A percentile compares a stretch with the other conserved stretches of the same genome.
Conservation (phyloP, 2,329 filamentous ascomycete genomes). For the Trichoderma sp. region DNA sequence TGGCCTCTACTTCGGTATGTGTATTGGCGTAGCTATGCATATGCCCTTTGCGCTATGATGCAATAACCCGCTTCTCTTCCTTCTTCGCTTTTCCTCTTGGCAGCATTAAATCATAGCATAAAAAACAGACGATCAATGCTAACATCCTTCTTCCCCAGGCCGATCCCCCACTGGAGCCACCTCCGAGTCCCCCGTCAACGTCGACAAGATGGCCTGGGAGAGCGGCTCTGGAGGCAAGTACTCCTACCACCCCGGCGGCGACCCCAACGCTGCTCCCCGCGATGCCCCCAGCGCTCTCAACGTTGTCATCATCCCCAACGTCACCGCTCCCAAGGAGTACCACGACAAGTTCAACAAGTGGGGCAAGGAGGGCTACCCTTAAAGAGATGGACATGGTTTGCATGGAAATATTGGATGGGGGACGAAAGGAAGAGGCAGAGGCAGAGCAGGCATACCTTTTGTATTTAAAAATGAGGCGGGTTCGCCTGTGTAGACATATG, state of each 20-base stretch:
- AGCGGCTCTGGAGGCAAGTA: constrained; percentile 68
- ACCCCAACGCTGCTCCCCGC: constrained; percentile 73
- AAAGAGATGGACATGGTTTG: constrained; percentile 35
- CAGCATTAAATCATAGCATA: not conserved
- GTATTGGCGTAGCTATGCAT: not conserved
- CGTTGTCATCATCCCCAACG: constrained; percentile 89
- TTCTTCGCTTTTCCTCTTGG: not conserved
- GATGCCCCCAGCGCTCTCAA: constrained; percentile 95
- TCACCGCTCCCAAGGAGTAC: constrained; percentile 87
- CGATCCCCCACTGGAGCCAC: constrained; percentile 82
- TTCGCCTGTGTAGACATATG: constrained; percentile 27
- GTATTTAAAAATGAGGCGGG: constrained; percentile 18
- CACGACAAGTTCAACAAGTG: constrained; percentile 99
- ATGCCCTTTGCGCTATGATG: constrained; percentile 1
- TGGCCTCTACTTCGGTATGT: constrained; percentile 83
- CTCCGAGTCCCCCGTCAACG: constrained; percentile 77
- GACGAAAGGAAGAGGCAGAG: not conserved
- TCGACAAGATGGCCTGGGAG: constrained; percentile 92
- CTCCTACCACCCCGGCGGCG: constrained; percentile 84
- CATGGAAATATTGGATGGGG: not conserved
- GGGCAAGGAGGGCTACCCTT: constrained; percentile 92
- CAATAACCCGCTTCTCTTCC: not conserved
- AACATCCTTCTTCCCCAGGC: constrained; percentile 51
- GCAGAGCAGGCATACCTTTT: constrained; percentile 10
- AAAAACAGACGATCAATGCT: not conserved